Evolutionary conservation across 2,329 filamentous ascomycete species (phyloP).

Genomic region (Xylariaceae sp.): DNA sequence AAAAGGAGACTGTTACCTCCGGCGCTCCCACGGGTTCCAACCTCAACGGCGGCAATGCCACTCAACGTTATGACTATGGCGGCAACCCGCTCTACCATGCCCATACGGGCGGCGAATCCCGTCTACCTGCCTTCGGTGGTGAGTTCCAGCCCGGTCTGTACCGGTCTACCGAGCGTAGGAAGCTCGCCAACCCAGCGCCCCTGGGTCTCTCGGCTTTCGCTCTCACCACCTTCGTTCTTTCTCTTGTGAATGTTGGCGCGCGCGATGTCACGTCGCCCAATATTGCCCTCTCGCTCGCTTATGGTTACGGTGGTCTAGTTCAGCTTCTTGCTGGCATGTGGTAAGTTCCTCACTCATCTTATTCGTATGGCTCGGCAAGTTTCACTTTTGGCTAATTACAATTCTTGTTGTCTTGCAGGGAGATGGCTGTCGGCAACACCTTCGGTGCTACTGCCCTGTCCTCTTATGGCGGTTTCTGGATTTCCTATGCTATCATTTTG

Average conservation of each 20-base stretch:
- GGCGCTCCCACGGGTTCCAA: constrained; percentile 26
- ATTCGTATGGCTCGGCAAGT: neutral
- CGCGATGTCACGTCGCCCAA: constrained; percentile 66
- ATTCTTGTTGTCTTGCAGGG: constrained; percentile 56
- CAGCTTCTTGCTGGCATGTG: constrained; percentile 88
- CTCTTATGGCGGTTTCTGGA: constrained; percentile 86
- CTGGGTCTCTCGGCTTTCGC: constrained; percentile 81
- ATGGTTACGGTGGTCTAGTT: constrained; percentile 78
- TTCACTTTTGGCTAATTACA: neutral
- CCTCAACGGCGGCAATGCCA: constrained; percentile 30
- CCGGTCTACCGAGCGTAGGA: constrained; percentile 69
- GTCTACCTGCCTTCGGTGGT: constrained; percentile 70
- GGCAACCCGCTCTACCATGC: constrained; percentile 50
- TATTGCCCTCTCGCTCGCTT: constrained; percentile 72
- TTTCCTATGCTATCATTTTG: constrained; percentile 74
- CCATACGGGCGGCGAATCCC: constrained; percentile 44
- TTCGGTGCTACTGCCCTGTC: constrained; percentile 83
- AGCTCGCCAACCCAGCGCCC: constrained; percentile 81
- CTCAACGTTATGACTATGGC: constrained; percentile 45
- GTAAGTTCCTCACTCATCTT: no score
- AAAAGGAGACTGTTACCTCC: constrained; percentile 32
- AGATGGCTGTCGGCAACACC: constrained; percentile 87
- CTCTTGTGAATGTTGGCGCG: constrained; percentile 73
- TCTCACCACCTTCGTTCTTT: constrained; percentile 82
- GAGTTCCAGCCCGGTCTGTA: constrained; percentile 75